Conservation (phyloP, 208 protist species). For the Trypanosoma cruzi region DNA sequence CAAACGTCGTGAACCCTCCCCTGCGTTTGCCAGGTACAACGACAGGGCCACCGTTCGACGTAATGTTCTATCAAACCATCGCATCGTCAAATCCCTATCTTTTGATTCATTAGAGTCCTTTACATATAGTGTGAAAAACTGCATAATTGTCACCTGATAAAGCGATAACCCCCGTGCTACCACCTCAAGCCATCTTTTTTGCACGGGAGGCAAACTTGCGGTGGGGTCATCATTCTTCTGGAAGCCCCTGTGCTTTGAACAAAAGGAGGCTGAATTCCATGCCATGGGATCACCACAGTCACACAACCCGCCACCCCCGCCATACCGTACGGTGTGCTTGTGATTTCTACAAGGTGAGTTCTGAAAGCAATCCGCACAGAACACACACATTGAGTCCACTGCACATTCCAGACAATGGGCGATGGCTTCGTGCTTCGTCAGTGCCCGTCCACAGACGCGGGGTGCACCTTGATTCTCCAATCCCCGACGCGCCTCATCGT, state of each 20-base stretch:
- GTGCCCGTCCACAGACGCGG: conserved; percentile 53
- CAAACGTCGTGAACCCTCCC: conserved; percentile 15
- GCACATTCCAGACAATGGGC: conserved; percentile 91
- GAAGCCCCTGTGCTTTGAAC: conserved; percentile 50
- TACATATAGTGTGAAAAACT: background rate
- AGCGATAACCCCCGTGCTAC: conserved; percentile 49
- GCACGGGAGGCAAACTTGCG: conserved; percentile 21
- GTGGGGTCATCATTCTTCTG: conserved; percentile 30
- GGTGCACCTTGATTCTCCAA: conserved; percentile 1
- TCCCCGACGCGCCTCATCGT: conserved; percentile 18
- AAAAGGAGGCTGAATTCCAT: conserved; percentile 75
- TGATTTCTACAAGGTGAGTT: conserved; percentile 80
- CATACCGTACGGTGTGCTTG: conserved; percentile 61
- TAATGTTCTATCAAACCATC: conserved; percentile 27
- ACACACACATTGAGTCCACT: conserved; percentile 82
- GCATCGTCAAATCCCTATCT: background rate
- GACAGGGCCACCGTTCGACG: conserved; percentile 6
- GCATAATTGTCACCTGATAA: conserved; percentile 38
- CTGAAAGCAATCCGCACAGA: conserved; percentile 93
- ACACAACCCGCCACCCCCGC: conserved; percentile 83
- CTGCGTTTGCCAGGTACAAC: background rate
- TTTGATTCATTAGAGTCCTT: background rate
- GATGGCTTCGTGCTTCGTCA: conserved; percentile 55
- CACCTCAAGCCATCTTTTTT: conserved; percentile 43
- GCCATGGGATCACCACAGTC: conserved; percentile 94